Conservation (phyloP, 495 filamentous ascomycete species). For the Trichocladium uniseriatum region DNA sequence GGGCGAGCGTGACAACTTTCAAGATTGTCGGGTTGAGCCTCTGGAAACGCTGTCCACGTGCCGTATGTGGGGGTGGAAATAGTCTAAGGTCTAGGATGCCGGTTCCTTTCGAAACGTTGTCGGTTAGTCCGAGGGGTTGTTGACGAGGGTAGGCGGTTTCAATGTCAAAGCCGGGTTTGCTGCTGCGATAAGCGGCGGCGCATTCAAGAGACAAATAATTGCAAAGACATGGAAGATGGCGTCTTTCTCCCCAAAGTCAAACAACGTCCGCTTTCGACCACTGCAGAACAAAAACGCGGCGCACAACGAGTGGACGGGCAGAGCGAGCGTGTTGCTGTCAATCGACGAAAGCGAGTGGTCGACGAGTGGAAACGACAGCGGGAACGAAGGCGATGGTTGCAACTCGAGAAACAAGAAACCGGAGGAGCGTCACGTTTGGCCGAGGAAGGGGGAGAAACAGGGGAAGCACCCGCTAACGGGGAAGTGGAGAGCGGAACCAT, state of each 20-base stretch:
- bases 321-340: neutral
- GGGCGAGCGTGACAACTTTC: too few species aligned
- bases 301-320: conserved; percentile 1
- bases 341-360: neutral
- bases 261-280: neutral
- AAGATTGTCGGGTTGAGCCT: neutral
- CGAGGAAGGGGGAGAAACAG: conserved; percentile 18
- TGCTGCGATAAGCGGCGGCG: conserved; percentile 9
- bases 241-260: neutral
- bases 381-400: neutral
- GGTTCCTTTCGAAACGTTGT: conserved; percentile 17
- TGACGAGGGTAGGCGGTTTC: conserved; percentile 15
- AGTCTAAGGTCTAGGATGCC: conserved; percentile 5
- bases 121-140: conserved; percentile 9
- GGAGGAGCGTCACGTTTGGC: conserved; percentile 7
- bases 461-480: conserved; percentile 13
- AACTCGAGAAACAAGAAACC: neutral
- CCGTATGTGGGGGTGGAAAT: conserved; percentile 15
- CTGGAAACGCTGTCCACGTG: neutral
- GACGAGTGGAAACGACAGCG: neutral
- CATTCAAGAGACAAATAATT: conserved; percentile 12
- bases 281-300: neutral
- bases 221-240: neutral
- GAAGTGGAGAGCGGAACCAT: conserved; percentile 9
- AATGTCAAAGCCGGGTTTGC: conserved; percentile 20